Base-by-base conservation (phyloP, 495 filamentous ascomycete genomes). In the Penicillium paxilli region DNA sequence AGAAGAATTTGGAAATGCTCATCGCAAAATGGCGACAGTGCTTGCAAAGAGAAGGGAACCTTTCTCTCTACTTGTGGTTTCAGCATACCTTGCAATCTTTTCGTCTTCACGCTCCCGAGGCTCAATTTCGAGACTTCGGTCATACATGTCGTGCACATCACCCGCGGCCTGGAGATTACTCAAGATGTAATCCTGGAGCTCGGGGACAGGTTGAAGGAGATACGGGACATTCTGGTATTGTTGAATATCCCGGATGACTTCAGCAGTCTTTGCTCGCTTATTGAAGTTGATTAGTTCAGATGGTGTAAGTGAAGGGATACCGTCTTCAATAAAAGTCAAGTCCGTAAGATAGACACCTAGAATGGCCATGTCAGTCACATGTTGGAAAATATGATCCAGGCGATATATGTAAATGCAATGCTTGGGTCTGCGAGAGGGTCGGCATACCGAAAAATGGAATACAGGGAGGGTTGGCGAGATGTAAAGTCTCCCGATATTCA, bases 61-160 rank as follows among this genome's bases (percentile, higher is more conserved):
- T 60, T 68, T 69, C 49, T 77, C 68, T 68, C 62, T 67, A 63
- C 57, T 65, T 53, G 62, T 44, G 52, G 54, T 30, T 56, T 68
- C 64, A 51, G 74, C 76, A 71, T 82, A 90, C 87, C 87, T 88
- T 70, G 87, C 86, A 77, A 91, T 90, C 77, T 90, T 90, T 74
- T 98, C 94, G 69, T 98, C 94, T 71, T 98, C 94, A 58, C 94
- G 81, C 73, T 98, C 94, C 60, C 95, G 80, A 41, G 95, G 94
- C 71, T 98, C 94, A 47, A 98, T 87, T 56, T 83, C 79, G 77
- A 98, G 78, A 67, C 90, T 96, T 75, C 88, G 88, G 65, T 98
- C 91, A 73, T 97, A 98, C 95, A 98, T 97, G 78, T 98, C 92
- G 70, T 97, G 92, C 54, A 98, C 93, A 66, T 98, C 95, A 38